Conservation (phyloP, 2,329 filamentous ascomycete genomes). For the Teratosphaeria epicoccoides region DNA sequence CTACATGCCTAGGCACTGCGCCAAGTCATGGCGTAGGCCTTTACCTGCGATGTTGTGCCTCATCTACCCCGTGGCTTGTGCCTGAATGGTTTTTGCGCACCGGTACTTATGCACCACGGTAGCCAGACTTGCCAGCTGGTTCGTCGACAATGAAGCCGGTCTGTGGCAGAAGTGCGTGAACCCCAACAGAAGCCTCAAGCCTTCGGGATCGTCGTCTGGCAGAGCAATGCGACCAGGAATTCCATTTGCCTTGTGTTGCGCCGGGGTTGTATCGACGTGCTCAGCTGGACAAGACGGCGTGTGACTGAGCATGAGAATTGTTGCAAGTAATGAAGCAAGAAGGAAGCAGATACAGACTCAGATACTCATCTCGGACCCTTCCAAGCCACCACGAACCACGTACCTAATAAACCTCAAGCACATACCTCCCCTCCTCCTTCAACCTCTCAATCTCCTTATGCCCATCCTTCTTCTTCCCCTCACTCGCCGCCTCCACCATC, state of each 20-base stretch:
- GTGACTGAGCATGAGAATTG: not conserved
- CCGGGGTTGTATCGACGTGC: not conserved
- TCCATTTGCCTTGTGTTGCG: not conserved
- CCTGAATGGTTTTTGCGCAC: not conserved
- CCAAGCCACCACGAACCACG: not conserved
- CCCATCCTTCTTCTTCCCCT: constrained; percentile 43
- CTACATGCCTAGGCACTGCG: not conserved
- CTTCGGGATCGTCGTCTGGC: not conserved
- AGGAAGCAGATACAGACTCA: not conserved
- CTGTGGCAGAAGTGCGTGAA: not conserved
- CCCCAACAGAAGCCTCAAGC: not conserved
- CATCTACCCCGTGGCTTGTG: not conserved
- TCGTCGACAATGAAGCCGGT: not conserved
- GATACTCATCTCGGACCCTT: not conserved
- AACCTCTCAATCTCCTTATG: constrained; percentile 90
- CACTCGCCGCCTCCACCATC: constrained; percentile 51
- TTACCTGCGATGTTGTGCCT: not conserved
- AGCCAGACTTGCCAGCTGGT: not conserved
- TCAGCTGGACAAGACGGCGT: no score
- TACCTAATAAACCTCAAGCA: constrained; percentile 80
- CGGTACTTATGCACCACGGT: not conserved
- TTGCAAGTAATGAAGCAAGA: not conserved
- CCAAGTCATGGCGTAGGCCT: not conserved
- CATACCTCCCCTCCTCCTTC: constrained; percentile 90
- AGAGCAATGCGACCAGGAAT: not conserved